Evolutionary conservation across 2,329 filamentous ascomycete species (phyloP).

Genomic region (Pseudogymnoascus sp.): DNA sequence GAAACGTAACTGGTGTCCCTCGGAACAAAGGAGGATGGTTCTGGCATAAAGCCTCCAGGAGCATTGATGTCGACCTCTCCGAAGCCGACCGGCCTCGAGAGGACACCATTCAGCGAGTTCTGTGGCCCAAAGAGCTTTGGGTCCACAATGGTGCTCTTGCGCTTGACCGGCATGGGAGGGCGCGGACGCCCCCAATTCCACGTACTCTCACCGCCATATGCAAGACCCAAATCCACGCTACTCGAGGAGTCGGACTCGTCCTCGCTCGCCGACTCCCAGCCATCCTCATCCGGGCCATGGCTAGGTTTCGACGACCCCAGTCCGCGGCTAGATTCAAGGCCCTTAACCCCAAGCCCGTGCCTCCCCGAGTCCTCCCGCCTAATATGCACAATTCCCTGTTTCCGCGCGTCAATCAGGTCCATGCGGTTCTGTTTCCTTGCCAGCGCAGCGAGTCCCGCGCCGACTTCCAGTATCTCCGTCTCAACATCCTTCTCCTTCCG

Average conservation of each 20-base stretch:
- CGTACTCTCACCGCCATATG: constrained; percentile 52
- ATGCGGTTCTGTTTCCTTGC: constrained; percentile 33
- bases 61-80: constrained; percentile 32
- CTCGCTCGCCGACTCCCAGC: constrained; percentile 53
- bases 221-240: constrained; percentile 50
- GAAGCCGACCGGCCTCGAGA: constrained; percentile 51
- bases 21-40: background rate
- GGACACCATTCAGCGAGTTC: constrained; percentile 52
- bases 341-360: background rate
- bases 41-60: constrained; percentile 1
- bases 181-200: constrained; percentile 24
- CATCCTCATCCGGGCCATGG: constrained; percentile 40
- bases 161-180: constrained; percentile 26
- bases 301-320: constrained; percentile 25
- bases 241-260: constrained; percentile 42
- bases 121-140: constrained; percentile 52
- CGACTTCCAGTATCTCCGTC: constrained; percentile 40
- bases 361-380: background rate
- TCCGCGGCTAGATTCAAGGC: constrained; percentile 19
- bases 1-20: background rate
- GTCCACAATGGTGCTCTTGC: constrained; percentile 48
- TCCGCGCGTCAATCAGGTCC: constrained; percentile 29
- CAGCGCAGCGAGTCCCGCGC: constrained; percentile 39
- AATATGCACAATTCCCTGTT: constrained; percentile 8
- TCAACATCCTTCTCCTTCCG: constrained; percentile 28